A percentile compares a stretch with the other conserved stretches of the same genome.
These are phyloP conservation scores for Thielaviopsis ethacetica DNA, from an alignment of 2,329 filamentous ascomycete genomes.

Conservation along the genomic window DNA sequence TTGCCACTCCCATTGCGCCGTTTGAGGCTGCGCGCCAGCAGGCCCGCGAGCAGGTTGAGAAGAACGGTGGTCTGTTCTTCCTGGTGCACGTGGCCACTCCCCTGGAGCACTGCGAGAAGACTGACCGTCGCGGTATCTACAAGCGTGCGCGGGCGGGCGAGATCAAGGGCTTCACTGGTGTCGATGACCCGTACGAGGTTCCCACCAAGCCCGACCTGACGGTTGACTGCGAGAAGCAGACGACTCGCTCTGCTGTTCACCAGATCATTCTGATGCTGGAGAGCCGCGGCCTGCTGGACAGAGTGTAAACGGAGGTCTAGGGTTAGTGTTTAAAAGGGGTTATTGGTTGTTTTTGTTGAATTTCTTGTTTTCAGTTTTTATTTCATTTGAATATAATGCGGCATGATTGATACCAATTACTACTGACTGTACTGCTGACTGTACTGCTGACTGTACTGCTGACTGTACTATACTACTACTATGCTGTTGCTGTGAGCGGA, in stretches of 20 bases:
- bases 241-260: slow-evolving; percentile 84
- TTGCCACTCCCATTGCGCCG: slow-evolving; percentile 89
- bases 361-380: not conserved
- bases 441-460: too few relatives aligned
- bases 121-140: slow-evolving; percentile 85
- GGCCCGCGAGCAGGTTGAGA: slow-evolving; percentile 73
- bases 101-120: slow-evolving; percentile 86
- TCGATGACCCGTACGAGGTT: slow-evolving; percentile 89
- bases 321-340: not conserved
- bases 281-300: slow-evolving; percentile 74
- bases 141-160: slow-evolving; percentile 67
- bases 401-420: not conserved
- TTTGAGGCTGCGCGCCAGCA: slow-evolving; percentile 64
- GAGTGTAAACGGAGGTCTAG: slow-evolving; percentile 23
- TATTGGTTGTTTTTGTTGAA: not conserved
- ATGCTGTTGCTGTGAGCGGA: too few relatives aligned
- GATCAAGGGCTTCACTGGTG: slow-evolving; percentile 96
- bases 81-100: slow-evolving; percentile 88
- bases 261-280: slow-evolving; percentile 91
- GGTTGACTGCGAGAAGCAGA: slow-evolving; percentile 74
- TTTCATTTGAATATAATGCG: not conserved
- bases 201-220: slow-evolving; percentile 68
- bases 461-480: too few relatives aligned
- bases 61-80: slow-evolving; percentile 71
- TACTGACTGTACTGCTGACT: too few relatives aligned